A percentile compares a stretch with the other conserved stretches of the same genome.
These are phyloP conservation scores for Ephemerocybe angulata DNA, from an alignment of 768 basidiomycete genomes.

Conservation along the genomic window DNA sequence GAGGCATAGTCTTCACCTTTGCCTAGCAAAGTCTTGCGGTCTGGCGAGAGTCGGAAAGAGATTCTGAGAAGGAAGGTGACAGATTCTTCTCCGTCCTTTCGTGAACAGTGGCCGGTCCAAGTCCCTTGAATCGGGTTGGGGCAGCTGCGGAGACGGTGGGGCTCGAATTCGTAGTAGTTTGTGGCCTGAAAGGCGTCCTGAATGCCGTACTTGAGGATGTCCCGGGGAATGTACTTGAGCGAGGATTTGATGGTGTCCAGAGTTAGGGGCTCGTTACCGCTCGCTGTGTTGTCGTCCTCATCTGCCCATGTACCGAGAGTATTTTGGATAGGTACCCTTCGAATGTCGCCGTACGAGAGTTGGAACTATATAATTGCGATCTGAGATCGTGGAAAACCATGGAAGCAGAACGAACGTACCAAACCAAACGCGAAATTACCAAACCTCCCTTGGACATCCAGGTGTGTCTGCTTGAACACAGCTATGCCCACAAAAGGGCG, in stretches of 20 bases:
- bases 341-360: constrained; percentile 30
- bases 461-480: constrained; percentile 33
- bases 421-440: constrained; percentile 38
- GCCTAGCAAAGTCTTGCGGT: constrained; percentile 22
- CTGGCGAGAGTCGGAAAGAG: constrained; percentile 23
- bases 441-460: constrained; percentile 29
- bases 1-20: constrained; percentile 33
- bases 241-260: constrained; percentile 14
- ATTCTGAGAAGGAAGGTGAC: constrained; percentile 25
- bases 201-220: constrained; percentile 30
- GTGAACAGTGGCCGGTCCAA: constrained; percentile 31
- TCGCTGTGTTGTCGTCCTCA: constrained; percentile 14
- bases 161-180: constrained; percentile 31
- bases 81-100: constrained; percentile 6
- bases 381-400: neutral
- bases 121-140: constrained; percentile 28
- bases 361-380: constrained; percentile 23
- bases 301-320: constrained; percentile 28
- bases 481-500: constrained; percentile 16
- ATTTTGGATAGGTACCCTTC: constrained; percentile 27
- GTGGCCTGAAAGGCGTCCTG: constrained; percentile 30
- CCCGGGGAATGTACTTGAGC: constrained; percentile 8
- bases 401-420: constrained; percentile 15
- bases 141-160: constrained; percentile 12
- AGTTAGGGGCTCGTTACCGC: constrained; percentile 12